Percentiles rank a stretch among this genome's conserved stretches.
Conservation (phyloP, 1,284 basidiomycete species). For the Moesziomyces sp. region DNA sequence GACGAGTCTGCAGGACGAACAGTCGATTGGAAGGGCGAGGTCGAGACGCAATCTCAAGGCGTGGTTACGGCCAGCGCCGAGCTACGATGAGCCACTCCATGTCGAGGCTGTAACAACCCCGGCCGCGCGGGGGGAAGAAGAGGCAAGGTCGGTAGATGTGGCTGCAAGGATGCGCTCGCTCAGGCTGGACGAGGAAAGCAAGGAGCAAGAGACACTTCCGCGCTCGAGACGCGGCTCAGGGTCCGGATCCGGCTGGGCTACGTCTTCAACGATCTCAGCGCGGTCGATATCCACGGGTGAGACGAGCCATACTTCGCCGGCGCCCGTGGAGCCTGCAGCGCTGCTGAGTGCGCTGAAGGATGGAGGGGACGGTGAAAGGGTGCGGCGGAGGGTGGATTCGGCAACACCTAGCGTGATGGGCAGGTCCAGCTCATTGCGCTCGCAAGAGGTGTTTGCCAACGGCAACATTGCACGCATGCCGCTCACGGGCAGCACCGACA, state of each 20-base stretch:
- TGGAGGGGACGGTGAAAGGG: neutral
- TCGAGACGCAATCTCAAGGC: slow-evolving; percentile 20
- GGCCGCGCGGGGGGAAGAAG: slow-evolving; percentile 11
- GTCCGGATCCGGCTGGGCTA: slow-evolving; percentile 31
- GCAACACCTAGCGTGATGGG: too few species aligned
- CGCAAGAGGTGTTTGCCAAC: slow-evolving; percentile 21
- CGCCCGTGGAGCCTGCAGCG: slow-evolving; percentile 15
- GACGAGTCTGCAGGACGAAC: too few species aligned
- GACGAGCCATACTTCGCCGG: slow-evolving; percentile 25
- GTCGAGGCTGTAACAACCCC: slow-evolving; percentile 21
- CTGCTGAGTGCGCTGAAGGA: slow-evolving; percentile 13
- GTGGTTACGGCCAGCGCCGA: slow-evolving; percentile 10
- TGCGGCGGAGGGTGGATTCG: too few species aligned
- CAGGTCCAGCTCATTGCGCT: too few species aligned
- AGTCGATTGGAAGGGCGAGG: slow-evolving; percentile 2
- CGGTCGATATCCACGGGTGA: slow-evolving; percentile 33
- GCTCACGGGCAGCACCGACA: neutral
- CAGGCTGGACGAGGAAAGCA: slow-evolving; percentile 3
- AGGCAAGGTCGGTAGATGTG: slow-evolving; percentile 1
- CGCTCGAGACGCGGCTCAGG: slow-evolving; percentile 20
- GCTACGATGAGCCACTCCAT: slow-evolving; percentile 34
- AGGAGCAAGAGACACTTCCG: slow-evolving; percentile 4
- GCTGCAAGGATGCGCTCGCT: slow-evolving; percentile 13
- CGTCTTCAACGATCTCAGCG: slow-evolving; percentile 31
- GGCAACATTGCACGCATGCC: slow-evolving; percentile 43